Base-by-base conservation (phyloP, 176 grass and related monocot species). In the Aegilops umbellulata region DNA sequence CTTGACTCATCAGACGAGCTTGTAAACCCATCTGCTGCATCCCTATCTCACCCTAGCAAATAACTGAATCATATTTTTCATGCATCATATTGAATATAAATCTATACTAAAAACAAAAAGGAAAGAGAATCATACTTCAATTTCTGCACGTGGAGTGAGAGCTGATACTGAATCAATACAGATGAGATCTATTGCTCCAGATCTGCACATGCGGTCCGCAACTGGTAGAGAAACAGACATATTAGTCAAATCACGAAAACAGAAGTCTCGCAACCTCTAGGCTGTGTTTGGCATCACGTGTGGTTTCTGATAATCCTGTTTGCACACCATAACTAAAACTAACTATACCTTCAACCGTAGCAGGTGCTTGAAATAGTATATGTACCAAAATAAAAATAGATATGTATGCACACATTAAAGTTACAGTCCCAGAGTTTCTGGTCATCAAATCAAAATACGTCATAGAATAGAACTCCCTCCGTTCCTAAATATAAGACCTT, bases 161-260 rank as follows among this genome's bases (percentile, higher is more conserved):
- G 97, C 97, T 79, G 97, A 98, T 60, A 98, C 97, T 17, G 94
- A 95, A 91, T 98, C 97, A 31, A 98, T 90, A 82, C 97, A 98
- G 31, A 98, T 98, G 74, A 98, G 92, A 92, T 94, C 97, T 66
- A 98, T 82, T 41, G 97, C 97, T 74, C 94, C 92, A 81, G 94
- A 98, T 95, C 97, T 96, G 76, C 97, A 98, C 97, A 98, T 98
- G 72, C 94, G 91, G 77, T 96, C 97, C 3, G 97, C 97, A 94
- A 94, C 97, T 98, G 92, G 58, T 25, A 92, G 69, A 85, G 65
- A 85, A 91, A 36, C 88, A 5, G 30, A 83, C 10, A 86, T 82
- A 80, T 86, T 74, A 87, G 86, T 66, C 47, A 74, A 24, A 19
- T 38, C 7, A 31, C 73, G 10, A 60, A 55, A 80, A 58, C 42